Evolutionary conservation across 2,329 filamentous ascomycete genomes (phyloP), one percentile per base, ranked within the genome.

Genomic region (Fusarium agapanthi): DNA sequence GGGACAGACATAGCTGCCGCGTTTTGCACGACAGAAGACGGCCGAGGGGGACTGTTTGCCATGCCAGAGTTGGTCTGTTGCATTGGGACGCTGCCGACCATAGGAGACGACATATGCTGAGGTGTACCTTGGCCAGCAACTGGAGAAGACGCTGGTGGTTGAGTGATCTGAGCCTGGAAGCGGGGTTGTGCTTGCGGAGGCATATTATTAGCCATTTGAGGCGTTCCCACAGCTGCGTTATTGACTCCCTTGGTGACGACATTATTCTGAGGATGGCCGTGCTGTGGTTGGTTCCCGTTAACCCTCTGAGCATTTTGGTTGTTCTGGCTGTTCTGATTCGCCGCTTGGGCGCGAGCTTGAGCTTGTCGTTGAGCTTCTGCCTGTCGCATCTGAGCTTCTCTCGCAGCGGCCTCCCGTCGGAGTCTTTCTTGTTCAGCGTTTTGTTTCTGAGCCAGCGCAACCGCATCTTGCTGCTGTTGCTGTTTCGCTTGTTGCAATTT

Each of bases 81-180:
- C 90, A 92, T 92, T 1, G 88, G 83, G 32, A 88, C 87, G 40
- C 87, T 87, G 47, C 85, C 85, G n/a, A 89, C 86, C 85, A 89
- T 90, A 14, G 90, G 90, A 4, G 90, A 92, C 10, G 90, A 91
- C 83, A 89, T 88, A 63, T 88, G 89, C 62, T 90, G 89, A 18
- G 90, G 90, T 3, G 90, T 92, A 28, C 88, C 88, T 74, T 92
- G 90, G 20, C 88, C 86, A 28, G 88, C 81, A 64, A 90, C 84
- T 0, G 93, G 93, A n/a, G 93, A 94, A 14, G 91, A 90, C 4
- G 89, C 90, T 8, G 88, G 87, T 22, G 88, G 84, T 76, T 92
- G 90, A 4, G 89, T 88, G 13, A 89, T 87, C 72, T 91, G 88
- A 54, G 85, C 83, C 26, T 83, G 82, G 70, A 89, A 88, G 15